These are phyloP conservation scores for Zygosaccharomyces kombuchaensis DNA, from an alignment of 805 yeast genomes.

Conservation along the genomic window DNA sequence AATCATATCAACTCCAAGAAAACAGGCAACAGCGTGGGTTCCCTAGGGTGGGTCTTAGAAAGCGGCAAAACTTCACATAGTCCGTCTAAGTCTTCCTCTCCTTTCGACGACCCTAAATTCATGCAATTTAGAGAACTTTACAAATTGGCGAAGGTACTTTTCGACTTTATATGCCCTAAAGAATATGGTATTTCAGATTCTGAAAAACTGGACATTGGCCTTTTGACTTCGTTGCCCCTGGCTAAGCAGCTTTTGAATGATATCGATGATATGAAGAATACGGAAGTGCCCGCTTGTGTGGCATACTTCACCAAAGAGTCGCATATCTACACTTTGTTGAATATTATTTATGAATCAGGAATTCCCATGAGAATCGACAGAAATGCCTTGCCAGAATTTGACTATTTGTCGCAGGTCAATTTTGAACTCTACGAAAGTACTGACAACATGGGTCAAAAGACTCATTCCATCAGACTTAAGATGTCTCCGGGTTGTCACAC, in stretches of 20 bases:
- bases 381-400: constrained; percentile 93
- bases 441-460: constrained; percentile 65
- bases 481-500: constrained; percentile 98
- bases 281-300: constrained; percentile 77
- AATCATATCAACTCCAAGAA: constrained; percentile 13
- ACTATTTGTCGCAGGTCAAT: constrained; percentile 87
- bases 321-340: constrained; percentile 89
- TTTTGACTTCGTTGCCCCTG: constrained; percentile 87
- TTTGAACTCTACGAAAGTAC: constrained; percentile 88
- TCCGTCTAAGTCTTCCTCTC: constrained; percentile 33
- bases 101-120: constrained; percentile 76
- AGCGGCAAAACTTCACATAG: constrained; percentile 31
- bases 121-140: constrained; percentile 83
- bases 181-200: constrained; percentile 96
- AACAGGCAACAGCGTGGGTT: constrained; percentile 46
- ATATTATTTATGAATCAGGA: constrained; percentile 86
- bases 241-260: constrained; percentile 83
- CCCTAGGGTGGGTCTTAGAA: constrained; percentile 69
- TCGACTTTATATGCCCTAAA: constrained; percentile 97
- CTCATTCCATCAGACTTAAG: constrained; percentile 86
- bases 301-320: constrained; percentile 95
- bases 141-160: constrained; percentile 83
- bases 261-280: constrained; percentile 69
- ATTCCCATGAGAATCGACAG: constrained; percentile 93
- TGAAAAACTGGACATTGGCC: constrained; percentile 93